Evolutionary conservation across 768 basidiomycete species (phyloP).

Genomic region (Termitomyces sp.): DNA sequence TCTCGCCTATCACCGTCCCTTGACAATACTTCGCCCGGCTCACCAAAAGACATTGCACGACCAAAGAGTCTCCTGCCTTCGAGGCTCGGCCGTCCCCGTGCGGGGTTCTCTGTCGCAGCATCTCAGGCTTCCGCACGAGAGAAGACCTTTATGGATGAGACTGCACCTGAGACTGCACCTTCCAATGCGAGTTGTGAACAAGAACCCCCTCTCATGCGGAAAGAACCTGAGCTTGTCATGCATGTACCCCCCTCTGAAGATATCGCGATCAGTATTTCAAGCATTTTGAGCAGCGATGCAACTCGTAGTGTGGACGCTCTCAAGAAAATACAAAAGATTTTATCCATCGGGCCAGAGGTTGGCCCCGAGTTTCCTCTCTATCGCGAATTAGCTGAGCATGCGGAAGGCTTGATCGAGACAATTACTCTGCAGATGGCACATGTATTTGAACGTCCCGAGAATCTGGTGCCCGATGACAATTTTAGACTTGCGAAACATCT

Average conservation of each 20-base stretch:
- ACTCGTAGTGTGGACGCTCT: conserved; percentile 85
- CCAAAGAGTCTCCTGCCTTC: conserved; percentile 73
- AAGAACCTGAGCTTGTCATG: conserved; percentile 22
- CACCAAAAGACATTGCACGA: conserved; percentile 41
- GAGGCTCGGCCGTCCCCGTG: conserved; percentile 61
- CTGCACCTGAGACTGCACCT: background rate
- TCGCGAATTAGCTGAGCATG: conserved; percentile 71
- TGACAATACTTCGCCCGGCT: conserved; percentile 23
- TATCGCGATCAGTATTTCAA: conserved; percentile 80
- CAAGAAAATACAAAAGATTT: conserved; percentile 86
- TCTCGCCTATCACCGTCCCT: conserved; percentile 22
- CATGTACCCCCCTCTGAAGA: conserved; percentile 41
- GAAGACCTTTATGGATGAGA: conserved; percentile 19
- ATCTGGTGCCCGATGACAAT: conserved; percentile 68
- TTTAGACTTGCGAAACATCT: conserved; percentile 96
- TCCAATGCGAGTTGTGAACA: background rate
- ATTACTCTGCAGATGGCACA: conserved; percentile 90
- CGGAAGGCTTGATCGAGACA: conserved; percentile 83
- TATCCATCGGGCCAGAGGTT: conserved; percentile 69
- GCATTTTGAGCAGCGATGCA: conserved; percentile 84
- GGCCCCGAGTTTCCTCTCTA: conserved; percentile 67
- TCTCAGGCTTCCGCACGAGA: conserved; percentile 15
- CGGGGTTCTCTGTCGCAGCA: conserved; percentile 32
- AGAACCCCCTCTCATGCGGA: background rate
- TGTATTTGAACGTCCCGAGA: conserved; percentile 79